Evolutionary conservation across 805 yeast genomes (phyloP).

Genomic region (Candida montana): DNA sequence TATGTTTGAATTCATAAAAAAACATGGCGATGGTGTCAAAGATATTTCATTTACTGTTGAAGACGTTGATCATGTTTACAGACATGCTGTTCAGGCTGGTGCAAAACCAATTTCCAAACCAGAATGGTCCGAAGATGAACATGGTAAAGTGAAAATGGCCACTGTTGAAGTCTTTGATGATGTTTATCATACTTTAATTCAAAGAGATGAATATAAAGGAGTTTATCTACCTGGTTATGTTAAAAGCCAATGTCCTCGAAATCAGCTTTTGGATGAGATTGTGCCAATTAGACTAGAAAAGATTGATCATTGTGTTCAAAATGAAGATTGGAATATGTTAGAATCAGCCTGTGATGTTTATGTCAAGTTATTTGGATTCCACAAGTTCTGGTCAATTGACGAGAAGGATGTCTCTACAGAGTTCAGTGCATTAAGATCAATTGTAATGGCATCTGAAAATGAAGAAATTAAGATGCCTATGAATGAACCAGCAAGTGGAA

Average conservation of each 20-base stretch:
- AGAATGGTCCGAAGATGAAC: conserved; percentile 31
- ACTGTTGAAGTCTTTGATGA: conserved; percentile 53
- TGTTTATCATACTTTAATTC: conserved; percentile 62
- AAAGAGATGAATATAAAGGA: conserved; percentile 33
- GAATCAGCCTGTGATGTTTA: conserved; percentile 52
- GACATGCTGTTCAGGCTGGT: conserved; percentile 46
- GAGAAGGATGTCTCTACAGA: conserved; percentile 69
- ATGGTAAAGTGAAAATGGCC: conserved; percentile 52
- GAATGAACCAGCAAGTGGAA: conserved; percentile 75
- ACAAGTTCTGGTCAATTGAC: conserved; percentile 80
- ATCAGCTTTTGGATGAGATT: conserved; percentile 7
- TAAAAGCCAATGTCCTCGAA: neutral
- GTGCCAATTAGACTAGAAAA: conserved; percentile 36
- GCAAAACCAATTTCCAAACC: conserved; percentile 37
- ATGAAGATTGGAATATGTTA: conserved; percentile 68
- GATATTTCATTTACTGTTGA: conserved; percentile 66
- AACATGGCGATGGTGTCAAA: conserved; percentile 78
- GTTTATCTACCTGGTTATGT: conserved; percentile 48
- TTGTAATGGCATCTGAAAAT: conserved; percentile 68
- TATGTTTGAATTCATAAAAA: conserved; percentile 40
- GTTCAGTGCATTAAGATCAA: conserved; percentile 62
- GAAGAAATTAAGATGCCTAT: conserved; percentile 73
- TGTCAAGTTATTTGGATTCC: conserved; percentile 63
- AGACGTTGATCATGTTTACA: conserved; percentile 40
- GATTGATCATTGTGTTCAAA: conserved; percentile 81